Base-by-base conservation (phyloP, 306 rosid genomes). In the Begonia masoniana region DNA sequence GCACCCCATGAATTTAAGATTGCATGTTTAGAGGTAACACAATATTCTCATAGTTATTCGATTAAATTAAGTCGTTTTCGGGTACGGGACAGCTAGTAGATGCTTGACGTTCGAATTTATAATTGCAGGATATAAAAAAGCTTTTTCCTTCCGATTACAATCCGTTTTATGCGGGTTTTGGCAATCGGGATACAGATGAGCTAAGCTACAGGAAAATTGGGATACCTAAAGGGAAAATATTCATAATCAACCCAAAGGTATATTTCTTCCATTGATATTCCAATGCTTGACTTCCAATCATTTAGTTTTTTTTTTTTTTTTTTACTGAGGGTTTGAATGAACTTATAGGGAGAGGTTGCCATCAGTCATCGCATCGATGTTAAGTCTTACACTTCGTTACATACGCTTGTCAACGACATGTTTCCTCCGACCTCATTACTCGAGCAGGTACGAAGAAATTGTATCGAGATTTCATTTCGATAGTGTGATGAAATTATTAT, bases 1-100 rank as follows among this genome's bases (percentile, higher is more conserved):
- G 96, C 99, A 56, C 99, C 99, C 8, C 99, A 91, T 41, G 99
- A 91, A 66, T 91, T 91, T 79, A 91, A 91, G 82, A 91, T 91
- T 56, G 96, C 96, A 14, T 91, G 99, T 70, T 78, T 91, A 68
- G 94, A 91, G 96, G 99, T 91, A 78, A 73, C 39, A 31, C 24
- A 31, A 31, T 7, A 31, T 31, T 31, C 39, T 31, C 39, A 31
- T 31, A 31, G 39, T 6, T 31, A 21, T 21, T 21, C 24, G 39
- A 31, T 31, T 6, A 31, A 31, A 31, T 4, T 31, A 31, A 5
- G 39, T 31, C 9, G 7, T 31, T 31, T 6, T 31, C 1, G 39
- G 39, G 7, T 31, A 31, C 9, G 1, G 7, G 39, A 31, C 39
- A 31, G 39, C 7, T 31, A 9, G 39, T 31, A 6, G 2, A 31